A percentile compares a stretch with the other conserved stretches of the same genome.
Conservation (phyloP, 495 filamentous ascomycete species). For the Recurvomyces mirabilis region DNA sequence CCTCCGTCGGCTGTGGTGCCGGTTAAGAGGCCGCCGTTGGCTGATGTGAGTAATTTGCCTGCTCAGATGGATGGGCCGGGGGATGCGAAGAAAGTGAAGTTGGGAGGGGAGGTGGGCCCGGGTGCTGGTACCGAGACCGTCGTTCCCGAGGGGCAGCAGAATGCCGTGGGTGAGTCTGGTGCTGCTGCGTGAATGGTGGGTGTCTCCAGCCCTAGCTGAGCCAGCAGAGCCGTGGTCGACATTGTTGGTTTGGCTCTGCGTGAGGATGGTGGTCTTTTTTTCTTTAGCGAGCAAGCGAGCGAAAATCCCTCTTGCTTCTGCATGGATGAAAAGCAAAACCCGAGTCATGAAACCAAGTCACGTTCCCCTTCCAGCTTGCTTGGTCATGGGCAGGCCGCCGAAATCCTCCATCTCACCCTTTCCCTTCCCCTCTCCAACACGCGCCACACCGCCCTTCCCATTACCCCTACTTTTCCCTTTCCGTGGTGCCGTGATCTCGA, state of each 20-base stretch:
- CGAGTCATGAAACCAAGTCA: constrained; percentile 1
- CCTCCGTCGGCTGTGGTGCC: constrained; percentile 35
- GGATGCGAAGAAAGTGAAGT: constrained; percentile 21
- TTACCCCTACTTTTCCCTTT: not conserved
- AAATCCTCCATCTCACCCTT: constrained; percentile 22
- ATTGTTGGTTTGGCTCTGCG: too few species aligned
- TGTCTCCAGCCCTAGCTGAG: too few species aligned
- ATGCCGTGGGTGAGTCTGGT: too few species aligned
- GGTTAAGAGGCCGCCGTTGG: constrained; percentile 40
- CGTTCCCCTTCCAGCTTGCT: not conserved
- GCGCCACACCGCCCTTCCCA: not conserved
- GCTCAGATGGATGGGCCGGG: constrained; percentile 15
- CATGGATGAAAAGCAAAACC: too few species aligned
- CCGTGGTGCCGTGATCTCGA: not conserved
- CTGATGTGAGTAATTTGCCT: constrained; percentile 32
- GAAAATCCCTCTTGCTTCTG: too few species aligned
- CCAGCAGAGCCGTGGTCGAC: too few species aligned
- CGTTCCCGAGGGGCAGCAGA: not conserved
- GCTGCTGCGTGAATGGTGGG: too few species aligned
- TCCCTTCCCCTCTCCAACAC: too few species aligned
- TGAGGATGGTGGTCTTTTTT: too few species aligned
- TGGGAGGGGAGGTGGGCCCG: not conserved
- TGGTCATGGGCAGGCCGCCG: constrained; percentile 7
- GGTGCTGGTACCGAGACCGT: not conserved
- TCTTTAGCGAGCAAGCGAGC: too few species aligned